Conservation (phyloP, 75 land plant species). For the Ceratopteris richardii region DNA sequence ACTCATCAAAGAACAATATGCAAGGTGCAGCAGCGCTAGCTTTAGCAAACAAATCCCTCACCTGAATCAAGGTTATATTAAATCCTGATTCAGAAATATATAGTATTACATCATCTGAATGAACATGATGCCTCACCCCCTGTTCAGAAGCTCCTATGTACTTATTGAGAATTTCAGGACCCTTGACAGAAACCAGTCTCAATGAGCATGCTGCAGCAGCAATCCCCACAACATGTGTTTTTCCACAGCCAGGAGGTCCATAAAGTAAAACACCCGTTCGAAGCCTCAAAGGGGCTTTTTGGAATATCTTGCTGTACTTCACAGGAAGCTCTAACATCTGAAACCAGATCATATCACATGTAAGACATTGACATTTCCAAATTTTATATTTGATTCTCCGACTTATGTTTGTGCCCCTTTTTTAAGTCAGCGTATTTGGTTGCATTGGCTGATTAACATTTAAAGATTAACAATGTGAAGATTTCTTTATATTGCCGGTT, state of each 20-base stretch:
- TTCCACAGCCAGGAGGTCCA: conserved; percentile 99
- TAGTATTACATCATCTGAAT: neutral
- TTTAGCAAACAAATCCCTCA: conserved; percentile 85
- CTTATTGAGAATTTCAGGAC: conserved; percentile 94
- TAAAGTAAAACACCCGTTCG: conserved; percentile 92
- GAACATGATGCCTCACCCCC: conserved; percentile 55
- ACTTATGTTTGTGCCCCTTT: too few species aligned
- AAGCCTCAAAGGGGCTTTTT: conserved; percentile 69
- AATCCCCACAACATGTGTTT: conserved; percentile 96
- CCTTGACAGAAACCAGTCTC: conserved; percentile 86
- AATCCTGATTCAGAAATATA: neutral
- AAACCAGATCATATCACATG: neutral
- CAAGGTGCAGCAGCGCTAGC: conserved; percentile 95
- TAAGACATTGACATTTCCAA: too few species aligned
- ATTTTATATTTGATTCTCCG: too few species aligned
- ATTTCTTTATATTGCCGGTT: too few species aligned
- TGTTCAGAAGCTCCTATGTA: conserved; percentile 99
- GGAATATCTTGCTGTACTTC: conserved; percentile 73
- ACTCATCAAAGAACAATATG: conserved; percentile 96
- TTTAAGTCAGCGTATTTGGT: too few species aligned
- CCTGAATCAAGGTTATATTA: conserved; percentile 35
- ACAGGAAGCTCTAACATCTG: conserved; percentile 96
- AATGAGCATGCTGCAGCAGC: conserved; percentile 94
- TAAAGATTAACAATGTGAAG: too few species aligned
- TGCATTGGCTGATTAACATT: too few species aligned